phyloP scores from a whole-genome alignment of 1,284 basidiomycete genomes.

The Laetiporus sulphureus region DNA sequence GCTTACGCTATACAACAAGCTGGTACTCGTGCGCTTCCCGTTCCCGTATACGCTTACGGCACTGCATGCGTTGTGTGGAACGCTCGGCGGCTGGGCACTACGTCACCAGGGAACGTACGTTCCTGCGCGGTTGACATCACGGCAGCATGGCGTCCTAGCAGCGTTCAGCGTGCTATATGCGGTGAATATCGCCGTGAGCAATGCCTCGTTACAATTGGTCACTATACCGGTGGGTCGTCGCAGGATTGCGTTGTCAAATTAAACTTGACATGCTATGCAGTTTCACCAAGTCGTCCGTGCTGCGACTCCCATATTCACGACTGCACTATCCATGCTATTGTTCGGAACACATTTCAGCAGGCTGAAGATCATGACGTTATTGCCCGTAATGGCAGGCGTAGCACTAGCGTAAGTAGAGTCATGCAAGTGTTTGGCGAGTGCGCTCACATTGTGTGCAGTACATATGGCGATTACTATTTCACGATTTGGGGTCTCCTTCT shows the following conservation, averaged over 20 bases:
- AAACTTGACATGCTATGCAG: conserved; percentile 40
- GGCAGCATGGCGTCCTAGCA: conserved; percentile 59
- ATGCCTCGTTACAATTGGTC: conserved; percentile 81
- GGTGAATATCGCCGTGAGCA: conserved; percentile 89
- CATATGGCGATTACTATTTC: conserved; percentile 88
- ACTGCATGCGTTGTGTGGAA: conserved; percentile 78
- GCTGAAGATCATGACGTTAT: conserved; percentile 64
- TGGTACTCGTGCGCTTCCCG: conserved; percentile 82
- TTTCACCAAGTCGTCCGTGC: conserved; percentile 96
- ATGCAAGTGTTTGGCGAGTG: no score
- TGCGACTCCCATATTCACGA: conserved; percentile 85
- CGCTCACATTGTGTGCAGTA: no score
- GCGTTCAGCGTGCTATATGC: conserved; percentile 87
- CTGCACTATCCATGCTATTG: conserved; percentile 61
- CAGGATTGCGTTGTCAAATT: no score
- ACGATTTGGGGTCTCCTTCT: conserved; percentile 77
- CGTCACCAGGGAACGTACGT: conserved; percentile 55
- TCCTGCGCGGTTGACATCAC: conserved; percentile 48
- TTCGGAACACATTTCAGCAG: conserved; percentile 46
- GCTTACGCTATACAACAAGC: conserved; percentile 91
- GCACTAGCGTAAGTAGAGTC: conserved; percentile 90
- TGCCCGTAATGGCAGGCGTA: conserved; percentile 88
- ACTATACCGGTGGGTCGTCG: conserved; percentile 84
- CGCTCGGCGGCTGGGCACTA: conserved; percentile 71
- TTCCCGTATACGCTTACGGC: conserved; percentile 91